Base-by-base conservation (phyloP, 441 rosid species). In the Pelargonium citronellum region DNA sequence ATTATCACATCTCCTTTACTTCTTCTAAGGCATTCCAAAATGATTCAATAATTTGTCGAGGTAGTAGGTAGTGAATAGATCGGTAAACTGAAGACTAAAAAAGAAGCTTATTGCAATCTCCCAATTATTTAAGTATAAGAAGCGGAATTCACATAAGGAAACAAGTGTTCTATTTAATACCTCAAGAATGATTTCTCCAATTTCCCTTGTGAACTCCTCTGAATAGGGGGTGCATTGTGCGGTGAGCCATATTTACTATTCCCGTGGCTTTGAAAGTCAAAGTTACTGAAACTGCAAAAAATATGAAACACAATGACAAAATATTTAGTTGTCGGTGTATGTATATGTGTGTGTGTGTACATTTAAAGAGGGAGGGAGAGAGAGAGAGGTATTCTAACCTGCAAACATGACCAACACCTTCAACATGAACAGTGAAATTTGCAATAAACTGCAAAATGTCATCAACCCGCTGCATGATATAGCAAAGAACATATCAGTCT, bases 321-420 rank as follows among this genome's bases (percentile, higher is more conserved):
- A 55, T 13, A 16, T 9, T 20, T 39, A 66, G 34, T 64, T 46
- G 20, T 75, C 37, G 37, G 37, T 30, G 37, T 30, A 30, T 30
- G 37, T 30, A 4, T 30, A 30, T 30, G 37, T 30, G 37, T 30
- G 37, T 30, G 37, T 30, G 37, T 30, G 37, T 30, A 5, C 4
- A 30, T 30, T 30, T 3, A 30, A 34, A 55, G 30, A 12, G 0
- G 64, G 11, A 55, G 10, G 16, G 13, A 20, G 16, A 47, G 6
- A 34, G 12, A 46, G n/a, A 64, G 8, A 63, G 73, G 46, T 24
- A 39, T 41, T 64, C 73, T 60, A 58, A 92, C 99, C 99, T 85
- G 87, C 99, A 95, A 70, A 95, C 95, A 70, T 92, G 86, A 77
- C 99, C 98, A 68, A 95, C 99, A 70, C 99, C 99, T 79, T 92